Evolutionary conservation across 768 basidiomycete species (phyloP).

Genomic region (Tulasnella sp.): DNA sequence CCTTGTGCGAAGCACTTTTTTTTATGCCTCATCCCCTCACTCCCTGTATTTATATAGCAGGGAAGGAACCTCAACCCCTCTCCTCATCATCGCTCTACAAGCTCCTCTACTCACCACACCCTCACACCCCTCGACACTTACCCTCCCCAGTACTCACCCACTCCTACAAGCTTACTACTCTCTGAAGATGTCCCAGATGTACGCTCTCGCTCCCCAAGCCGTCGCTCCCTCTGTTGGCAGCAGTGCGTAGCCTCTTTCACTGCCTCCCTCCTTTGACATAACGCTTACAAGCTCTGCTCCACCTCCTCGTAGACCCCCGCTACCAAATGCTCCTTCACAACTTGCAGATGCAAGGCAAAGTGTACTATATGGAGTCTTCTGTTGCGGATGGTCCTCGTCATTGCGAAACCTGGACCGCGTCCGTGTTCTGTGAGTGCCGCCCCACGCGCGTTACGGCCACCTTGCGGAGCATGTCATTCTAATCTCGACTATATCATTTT

Average conservation of each 20-base stretch:
- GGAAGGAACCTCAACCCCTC: background rate
- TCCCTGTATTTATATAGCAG: too few species aligned
- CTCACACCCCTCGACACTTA: background rate
- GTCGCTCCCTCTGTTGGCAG: background rate
- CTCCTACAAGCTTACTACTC: background rate
- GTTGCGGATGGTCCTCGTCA: background rate
- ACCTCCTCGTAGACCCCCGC: background rate
- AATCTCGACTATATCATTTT: background rate
- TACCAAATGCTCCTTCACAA: conserved; percentile 10
- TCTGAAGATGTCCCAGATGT: background rate
- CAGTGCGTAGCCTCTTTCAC: background rate
- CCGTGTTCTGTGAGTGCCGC: background rate
- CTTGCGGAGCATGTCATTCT: background rate
- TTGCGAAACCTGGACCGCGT: background rate
- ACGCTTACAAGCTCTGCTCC: background rate
- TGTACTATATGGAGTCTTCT: background rate
- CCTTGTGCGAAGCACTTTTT: too few species aligned
- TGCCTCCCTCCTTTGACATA: background rate
- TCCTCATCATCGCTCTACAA: background rate
- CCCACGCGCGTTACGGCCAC: background rate
- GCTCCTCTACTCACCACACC: background rate
- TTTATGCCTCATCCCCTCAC: too few species aligned
- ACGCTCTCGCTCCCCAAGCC: background rate
- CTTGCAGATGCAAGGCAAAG: background rate
- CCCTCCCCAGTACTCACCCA: background rate